Evolutionary conservation across 352 stramenopile genomes (phyloP).

Genomic region (Thalassiosira oceanica): DNA sequence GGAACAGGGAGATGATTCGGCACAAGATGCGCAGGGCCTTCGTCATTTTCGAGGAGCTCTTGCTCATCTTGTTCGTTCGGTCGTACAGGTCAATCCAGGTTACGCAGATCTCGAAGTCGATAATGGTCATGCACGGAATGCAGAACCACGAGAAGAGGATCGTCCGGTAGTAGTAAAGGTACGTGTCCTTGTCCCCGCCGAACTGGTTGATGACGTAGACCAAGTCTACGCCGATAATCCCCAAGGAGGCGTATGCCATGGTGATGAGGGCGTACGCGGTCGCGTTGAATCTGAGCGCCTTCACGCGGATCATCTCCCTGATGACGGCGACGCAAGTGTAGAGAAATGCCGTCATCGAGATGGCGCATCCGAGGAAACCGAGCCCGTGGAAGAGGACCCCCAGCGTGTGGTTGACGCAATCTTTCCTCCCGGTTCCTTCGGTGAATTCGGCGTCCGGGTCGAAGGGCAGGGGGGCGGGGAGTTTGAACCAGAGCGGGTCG

Average conservation of each 20-base stretch:
- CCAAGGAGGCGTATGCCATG: constrained; percentile 1
- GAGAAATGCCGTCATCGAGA: constrained; percentile 17
- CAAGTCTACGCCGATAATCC: neutral
- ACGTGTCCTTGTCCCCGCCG: constrained; percentile 25
- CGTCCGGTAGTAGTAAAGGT: constrained; percentile 36
- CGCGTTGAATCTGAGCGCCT: constrained; percentile 42
- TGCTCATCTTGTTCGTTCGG: constrained; percentile 46
- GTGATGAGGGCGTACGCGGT: constrained; percentile 32
- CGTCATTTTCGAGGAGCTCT: constrained; percentile 16
- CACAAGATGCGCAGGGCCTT: constrained; percentile 19
- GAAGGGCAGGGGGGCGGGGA: constrained; percentile 24
- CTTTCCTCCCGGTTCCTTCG: constrained; percentile 28
- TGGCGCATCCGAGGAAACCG: constrained; percentile 12
- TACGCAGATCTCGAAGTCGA: constrained; percentile 37
- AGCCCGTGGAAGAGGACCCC: too few species aligned
- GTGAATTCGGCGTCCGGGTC: constrained; percentile 42
- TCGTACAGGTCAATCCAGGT: constrained; percentile 50
- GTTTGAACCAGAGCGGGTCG: constrained; percentile 35
- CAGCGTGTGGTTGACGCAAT: constrained; percentile 28
- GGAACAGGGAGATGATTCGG: constrained; percentile 13
- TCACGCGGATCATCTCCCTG: constrained; percentile 18
- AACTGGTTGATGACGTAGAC: constrained; percentile 38
- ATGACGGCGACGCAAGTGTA: constrained; percentile 26
- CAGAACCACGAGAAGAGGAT: constrained; percentile 8
- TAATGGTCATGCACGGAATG: neutral